Conservation (phyloP, 768 basidiomycete genomes). For the Calvatia gigantea region DNA sequence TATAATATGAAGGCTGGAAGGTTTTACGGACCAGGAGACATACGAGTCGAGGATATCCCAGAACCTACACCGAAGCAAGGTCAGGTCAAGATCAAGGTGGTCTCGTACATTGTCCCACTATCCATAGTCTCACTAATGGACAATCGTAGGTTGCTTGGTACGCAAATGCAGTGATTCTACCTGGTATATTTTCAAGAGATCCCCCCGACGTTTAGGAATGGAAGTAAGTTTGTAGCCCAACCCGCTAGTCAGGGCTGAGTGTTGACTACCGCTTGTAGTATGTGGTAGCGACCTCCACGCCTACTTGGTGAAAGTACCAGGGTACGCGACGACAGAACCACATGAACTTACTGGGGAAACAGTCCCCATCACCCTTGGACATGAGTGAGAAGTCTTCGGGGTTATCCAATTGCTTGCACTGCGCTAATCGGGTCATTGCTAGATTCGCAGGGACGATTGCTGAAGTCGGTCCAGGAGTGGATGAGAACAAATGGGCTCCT, state of each 20-base stretch:
- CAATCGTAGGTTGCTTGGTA: neutral
- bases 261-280: constrained; percentile 21
- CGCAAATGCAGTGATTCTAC: neutral
- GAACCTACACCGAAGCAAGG: constrained; percentile 31
- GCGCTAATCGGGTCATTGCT: no score
- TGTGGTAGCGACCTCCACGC: constrained; percentile 49
- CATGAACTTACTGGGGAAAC: constrained; percentile 35
- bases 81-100: constrained; percentile 44
- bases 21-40: constrained; percentile 40
- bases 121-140: no score
- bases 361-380: constrained; percentile 41
- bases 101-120: neutral
- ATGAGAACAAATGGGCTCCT: constrained; percentile 26
- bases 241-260: neutral
- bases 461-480: constrained; percentile 30
- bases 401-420: neutral
- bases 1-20: constrained; percentile 41
- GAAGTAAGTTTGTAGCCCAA: constrained; percentile 22
- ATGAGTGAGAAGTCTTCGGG: constrained; percentile 33
- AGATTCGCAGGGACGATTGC: constrained; percentile 34
- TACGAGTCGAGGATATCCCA: constrained; percentile 41
- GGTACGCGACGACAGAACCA: constrained; percentile 26
- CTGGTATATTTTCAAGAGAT: neutral
- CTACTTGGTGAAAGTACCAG: constrained; percentile 26
- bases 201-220: constrained; percentile 20